Conservation (phyloP, 257 asterid species). For the Solanum piurae region DNA sequence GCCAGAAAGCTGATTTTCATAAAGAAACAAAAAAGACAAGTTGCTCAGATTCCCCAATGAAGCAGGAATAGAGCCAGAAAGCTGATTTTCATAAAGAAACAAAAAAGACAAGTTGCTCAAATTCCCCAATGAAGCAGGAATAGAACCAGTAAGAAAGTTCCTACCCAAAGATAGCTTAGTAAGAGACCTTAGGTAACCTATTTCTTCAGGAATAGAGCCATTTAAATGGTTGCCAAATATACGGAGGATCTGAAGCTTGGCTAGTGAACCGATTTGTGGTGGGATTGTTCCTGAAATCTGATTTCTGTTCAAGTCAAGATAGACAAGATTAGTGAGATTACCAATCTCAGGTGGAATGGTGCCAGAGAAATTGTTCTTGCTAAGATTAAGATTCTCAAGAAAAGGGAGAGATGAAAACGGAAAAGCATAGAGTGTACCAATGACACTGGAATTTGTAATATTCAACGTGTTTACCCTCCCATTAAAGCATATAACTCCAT, state of each 20-base stretch:
- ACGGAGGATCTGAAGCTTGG: background rate
- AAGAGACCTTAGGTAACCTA: too few relatives aligned
- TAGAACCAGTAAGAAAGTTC: background rate
- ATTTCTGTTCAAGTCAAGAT: rapidly evolving
- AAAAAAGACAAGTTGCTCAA: rapidly evolving
- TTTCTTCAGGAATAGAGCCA: background rate
- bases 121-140: background rate
- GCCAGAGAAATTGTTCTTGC: background rate
- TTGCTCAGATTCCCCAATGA: too few relatives aligned
- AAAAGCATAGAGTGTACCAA: background rate
- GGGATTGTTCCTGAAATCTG: background rate
- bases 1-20: too few relatives aligned
- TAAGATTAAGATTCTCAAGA: background rate
- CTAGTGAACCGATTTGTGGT: background rate
- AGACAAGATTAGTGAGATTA: background rate
- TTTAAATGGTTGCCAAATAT: too few relatives aligned
- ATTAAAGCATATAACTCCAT: background rate
- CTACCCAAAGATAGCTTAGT: background rate
- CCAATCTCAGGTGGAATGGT: background rate
- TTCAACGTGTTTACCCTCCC: background rate
- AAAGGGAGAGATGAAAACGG: background rate
- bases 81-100: rapidly evolving
- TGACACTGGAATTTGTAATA: too few relatives aligned
- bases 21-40: rapidly evolving
- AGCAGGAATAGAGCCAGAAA: background rate